Evolutionary conservation across 2,329 filamentous ascomycete genomes (phyloP), one percentile per base, ranked within the genome.

Genomic region (Colletotrichum destructivum): DNA sequence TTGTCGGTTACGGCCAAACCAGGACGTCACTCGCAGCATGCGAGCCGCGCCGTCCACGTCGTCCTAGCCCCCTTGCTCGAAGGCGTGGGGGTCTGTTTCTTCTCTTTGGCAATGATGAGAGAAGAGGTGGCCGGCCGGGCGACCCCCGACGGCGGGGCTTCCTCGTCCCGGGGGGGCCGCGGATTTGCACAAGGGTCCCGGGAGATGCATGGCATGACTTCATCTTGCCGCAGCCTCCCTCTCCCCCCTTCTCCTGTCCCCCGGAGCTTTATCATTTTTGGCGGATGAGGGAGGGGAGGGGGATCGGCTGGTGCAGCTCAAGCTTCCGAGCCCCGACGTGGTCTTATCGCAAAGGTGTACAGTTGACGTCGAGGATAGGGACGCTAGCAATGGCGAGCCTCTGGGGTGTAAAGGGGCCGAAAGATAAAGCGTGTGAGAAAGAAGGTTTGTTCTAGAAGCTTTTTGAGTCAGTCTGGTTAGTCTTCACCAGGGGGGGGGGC

Each of bases 201-300:
- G 63, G 35, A 47, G 42, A 21, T 68, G 63, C 68, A 67, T 71
- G 63, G 59, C 47, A 71, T 71, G 68, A 68, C 68, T 71, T 71
- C 63, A 67, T 71, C 21, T 35, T 56, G 12, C 52, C 21, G 31
- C 31, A 21, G 9, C 9, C 31, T 35, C 31, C 9, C 31, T 8
- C 9, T 2, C 31, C 8, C 31, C 8, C 31, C 31, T 35, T 35
- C 31, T 35, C 31, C 31, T 35, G 31, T 35, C 31, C 31, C 31
- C 31, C 9, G 31, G 31, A 5, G 31, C 8, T 35, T 35, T 35
- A 11, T 26, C 8, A 35, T 35, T 35, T 35, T 9, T 35, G 8
- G 11, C 31, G 31, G 31, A 9, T 8, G 16, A n/a, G 51, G 51
- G 15, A 12, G 9, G 13, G 13, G 26, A 15, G 12, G 31, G 26